Percentiles rank a stretch among this genome's conserved stretches.
Evolutionary conservation across 164 flowering plant genomes (phyloP).

Genomic region (Echeveria elegans): DNA sequence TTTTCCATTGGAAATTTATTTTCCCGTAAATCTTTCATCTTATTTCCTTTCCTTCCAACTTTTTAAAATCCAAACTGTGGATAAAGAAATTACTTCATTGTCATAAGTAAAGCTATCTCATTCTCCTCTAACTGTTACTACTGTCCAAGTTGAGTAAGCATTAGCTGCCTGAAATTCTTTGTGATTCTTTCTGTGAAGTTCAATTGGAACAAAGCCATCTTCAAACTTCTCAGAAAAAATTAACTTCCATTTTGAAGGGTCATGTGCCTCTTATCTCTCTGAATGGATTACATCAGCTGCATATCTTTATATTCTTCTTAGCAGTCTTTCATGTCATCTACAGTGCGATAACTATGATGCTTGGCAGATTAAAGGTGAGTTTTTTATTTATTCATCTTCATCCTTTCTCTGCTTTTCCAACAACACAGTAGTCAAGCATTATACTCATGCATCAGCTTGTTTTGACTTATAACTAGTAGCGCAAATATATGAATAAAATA

Average conservation of each 20-base stretch:
- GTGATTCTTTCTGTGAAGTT: constrained; percentile 22
- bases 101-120: background rate
- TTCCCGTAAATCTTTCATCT: background rate
- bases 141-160: constrained; percentile 72
- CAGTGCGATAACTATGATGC: constrained; percentile 75
- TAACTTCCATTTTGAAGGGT: constrained; percentile 34
- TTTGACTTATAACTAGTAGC: background rate
- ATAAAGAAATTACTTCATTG: background rate
- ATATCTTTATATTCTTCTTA: constrained; percentile 93
- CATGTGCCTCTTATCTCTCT: constrained; percentile 54
- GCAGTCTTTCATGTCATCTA: constrained; percentile 80
- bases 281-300: constrained; percentile 81
- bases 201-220: background rate
- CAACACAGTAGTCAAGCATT: background rate
- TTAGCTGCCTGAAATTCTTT: constrained; percentile 86
- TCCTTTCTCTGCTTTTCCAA: background rate
- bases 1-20: no score
- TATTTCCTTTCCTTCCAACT: no score
- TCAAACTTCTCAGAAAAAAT: background rate
- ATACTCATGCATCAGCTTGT: background rate
- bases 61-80: background rate
- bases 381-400: background rate
- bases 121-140: background rate
- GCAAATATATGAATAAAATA: background rate
- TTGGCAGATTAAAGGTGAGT: constrained; percentile 87